Base-by-base conservation (phyloP, 2,329 filamentous ascomycete genomes). In the Blastomyces parvus region DNA sequence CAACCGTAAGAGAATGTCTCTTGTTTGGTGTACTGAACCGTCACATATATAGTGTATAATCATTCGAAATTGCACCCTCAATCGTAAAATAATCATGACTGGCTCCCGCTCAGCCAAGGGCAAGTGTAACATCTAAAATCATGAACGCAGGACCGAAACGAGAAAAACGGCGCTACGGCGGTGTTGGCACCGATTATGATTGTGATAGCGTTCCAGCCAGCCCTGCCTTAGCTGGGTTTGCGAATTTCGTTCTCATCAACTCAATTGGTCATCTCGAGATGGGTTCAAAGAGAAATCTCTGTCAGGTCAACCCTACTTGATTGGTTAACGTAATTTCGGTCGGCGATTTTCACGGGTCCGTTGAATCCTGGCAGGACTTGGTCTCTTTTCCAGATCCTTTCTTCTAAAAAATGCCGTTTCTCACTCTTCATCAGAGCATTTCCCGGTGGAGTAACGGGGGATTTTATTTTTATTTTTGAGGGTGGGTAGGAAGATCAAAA, bases 231-330 rank as follows among this genome's bases (percentile, higher is more conserved):
- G 56, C 56, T 25, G 3, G 38, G 36, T 25, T 17, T 59, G n/a
- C 25, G 56, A 42, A 25, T 40, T 44, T 13, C 56, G 3, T 27
- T 9, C 14, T 27, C n/a, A 58, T 42, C 36, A 14, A 59, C 44
- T 27, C 56, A 25, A 59, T 59, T 59, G 56, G 56, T 44, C 36
- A 27, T 17, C n/a, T 36, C 33, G 17, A 38, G 53, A 59, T 42
- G 22, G 7, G n/a, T 36, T 19, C 19, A 19, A 36, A 13, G 19
- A 22, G 19, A 33, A 33, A 22, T 44, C 22, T n/a, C 36, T 58
- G n/a, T 27, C 17, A 30, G 14, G 38, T 30, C 22, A 11, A 22
- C n/a, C 4, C 5, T 3, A 30, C 42, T 59, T 56, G 56, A 42
- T 42, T 59, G 56, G 56, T 13, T 27, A 59, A 44, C 38, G 3